phyloP scores from a whole-genome alignment of 1,139 yeast genomes.

The Saccharomyces hybrid region DNA sequence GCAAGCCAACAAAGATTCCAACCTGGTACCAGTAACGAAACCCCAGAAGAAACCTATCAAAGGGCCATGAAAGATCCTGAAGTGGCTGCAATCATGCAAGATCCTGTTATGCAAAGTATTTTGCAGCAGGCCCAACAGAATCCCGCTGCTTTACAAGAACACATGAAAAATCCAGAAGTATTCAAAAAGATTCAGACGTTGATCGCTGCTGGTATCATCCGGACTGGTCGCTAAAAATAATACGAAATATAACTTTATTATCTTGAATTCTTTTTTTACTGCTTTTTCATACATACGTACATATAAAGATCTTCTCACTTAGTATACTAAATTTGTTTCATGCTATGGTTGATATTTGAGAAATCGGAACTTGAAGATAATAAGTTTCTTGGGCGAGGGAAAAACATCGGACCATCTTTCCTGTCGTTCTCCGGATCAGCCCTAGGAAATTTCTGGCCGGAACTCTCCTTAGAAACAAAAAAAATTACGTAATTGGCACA shows the following conservation, averaged over 20 bases:
- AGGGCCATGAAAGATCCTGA: slow-evolving; percentile 92
- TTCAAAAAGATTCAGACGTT: slow-evolving; percentile 81
- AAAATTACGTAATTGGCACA: not conserved
- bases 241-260: not conserved
- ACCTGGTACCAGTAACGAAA: slow-evolving; percentile 73
- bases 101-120: slow-evolving; percentile 95
- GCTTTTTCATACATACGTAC: not conserved
- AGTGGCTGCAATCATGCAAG: slow-evolving; percentile 81
- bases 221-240: slow-evolving; percentile 42
- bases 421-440: not conserved
- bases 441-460: not conserved
- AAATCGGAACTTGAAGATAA: not conserved
- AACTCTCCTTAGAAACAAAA: not conserved
- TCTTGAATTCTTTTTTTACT: not conserved
- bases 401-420: not conserved
- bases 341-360: not conserved
- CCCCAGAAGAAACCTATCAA: slow-evolving; percentile 90
- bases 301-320: not conserved
- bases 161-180: slow-evolving; percentile 94
- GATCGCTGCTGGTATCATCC: slow-evolving; percentile 95
- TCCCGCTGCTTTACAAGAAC: slow-evolving; percentile 96
- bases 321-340: not conserved
- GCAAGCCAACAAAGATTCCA: slow-evolving; percentile 76
- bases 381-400: not conserved
- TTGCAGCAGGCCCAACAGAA: slow-evolving; percentile 89